Evolutionary conservation across 768 basidiomycete genomes (phyloP).

Genomic region (Podaxis sp.): DNA sequence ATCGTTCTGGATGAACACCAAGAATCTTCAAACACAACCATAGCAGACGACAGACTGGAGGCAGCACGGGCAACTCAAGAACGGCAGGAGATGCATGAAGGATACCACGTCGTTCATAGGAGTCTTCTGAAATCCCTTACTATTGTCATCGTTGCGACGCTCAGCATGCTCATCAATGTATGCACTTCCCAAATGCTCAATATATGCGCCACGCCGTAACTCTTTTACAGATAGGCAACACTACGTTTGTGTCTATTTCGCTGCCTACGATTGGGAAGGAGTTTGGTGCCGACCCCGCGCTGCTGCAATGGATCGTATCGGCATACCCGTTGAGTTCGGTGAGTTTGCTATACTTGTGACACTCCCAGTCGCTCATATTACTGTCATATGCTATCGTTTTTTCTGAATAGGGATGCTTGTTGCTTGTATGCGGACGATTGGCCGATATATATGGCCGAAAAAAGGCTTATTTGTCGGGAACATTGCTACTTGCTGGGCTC

Average conservation of each 20-base stretch:
- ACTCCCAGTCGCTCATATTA: neutral
- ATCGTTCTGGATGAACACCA: neutral
- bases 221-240: slow-evolving; percentile 36
- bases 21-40: neutral
- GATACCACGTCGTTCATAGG: neutral
- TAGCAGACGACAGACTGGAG: neutral
- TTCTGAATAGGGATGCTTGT: slow-evolving; percentile 62
- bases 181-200: slow-evolving; percentile 18
- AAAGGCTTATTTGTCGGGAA: slow-evolving; percentile 62
- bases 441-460: slow-evolving; percentile 82
- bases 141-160: slow-evolving; percentile 1
- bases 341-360: neutral
- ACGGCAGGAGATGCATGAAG: neutral
- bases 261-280: slow-evolving; percentile 51
- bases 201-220: neutral
- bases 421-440: slow-evolving; percentile 73
- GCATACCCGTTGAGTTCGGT: slow-evolving; percentile 71
- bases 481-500: slow-evolving; percentile 50
- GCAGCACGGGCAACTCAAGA: neutral
- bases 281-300: slow-evolving; percentile 46
- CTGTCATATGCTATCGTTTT: neutral
- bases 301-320: slow-evolving; percentile 66
- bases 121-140: neutral
- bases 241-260: slow-evolving; percentile 49
- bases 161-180: slow-evolving; percentile 31